Evolutionary conservation across 495 filamentous ascomycete species (phyloP).

Genomic region (Stereocaulon alpinum): DNA sequence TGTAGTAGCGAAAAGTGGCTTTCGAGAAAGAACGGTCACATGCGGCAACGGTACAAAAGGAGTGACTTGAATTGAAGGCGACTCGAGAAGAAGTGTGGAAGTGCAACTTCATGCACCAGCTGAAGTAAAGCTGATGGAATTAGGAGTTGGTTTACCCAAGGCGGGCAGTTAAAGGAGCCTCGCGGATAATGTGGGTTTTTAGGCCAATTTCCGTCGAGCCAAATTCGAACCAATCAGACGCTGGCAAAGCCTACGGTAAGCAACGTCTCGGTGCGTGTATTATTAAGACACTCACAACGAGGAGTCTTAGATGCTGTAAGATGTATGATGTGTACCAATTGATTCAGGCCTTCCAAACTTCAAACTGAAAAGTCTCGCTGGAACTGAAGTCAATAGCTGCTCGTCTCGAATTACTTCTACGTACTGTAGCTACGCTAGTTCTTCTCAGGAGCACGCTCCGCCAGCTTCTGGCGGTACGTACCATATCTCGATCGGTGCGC

Average conservation of each 20-base stretch:
- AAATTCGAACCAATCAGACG: background rate
- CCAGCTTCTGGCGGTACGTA: background rate
- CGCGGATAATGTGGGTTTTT: background rate
- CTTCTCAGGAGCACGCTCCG: background rate
- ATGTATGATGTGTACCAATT: background rate
- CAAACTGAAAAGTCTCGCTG: too few relatives aligned
- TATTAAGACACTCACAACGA: background rate
- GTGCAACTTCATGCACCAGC: background rate
- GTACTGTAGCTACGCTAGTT: background rate
- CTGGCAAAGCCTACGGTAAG: background rate
- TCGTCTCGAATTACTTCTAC: too few relatives aligned
- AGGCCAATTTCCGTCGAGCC: slow-evolving; percentile 1
- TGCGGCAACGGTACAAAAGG: slow-evolving; percentile 18
- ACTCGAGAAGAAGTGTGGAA: background rate
- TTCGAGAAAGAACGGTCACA: slow-evolving; percentile 2
- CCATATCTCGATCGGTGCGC: background rate
- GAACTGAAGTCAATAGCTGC: too few relatives aligned
- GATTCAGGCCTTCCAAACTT: background rate
- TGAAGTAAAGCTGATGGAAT: background rate
- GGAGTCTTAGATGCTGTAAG: background rate
- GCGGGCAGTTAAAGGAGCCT: background rate
- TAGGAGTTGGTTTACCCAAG: background rate
- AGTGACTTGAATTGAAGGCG: slow-evolving; percentile 8
- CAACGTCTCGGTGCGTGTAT: background rate
- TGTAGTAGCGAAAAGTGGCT: background rate